Base-by-base conservation (phyloP, 345 rosid species). In the Chamaenerion angustifolium region DNA sequence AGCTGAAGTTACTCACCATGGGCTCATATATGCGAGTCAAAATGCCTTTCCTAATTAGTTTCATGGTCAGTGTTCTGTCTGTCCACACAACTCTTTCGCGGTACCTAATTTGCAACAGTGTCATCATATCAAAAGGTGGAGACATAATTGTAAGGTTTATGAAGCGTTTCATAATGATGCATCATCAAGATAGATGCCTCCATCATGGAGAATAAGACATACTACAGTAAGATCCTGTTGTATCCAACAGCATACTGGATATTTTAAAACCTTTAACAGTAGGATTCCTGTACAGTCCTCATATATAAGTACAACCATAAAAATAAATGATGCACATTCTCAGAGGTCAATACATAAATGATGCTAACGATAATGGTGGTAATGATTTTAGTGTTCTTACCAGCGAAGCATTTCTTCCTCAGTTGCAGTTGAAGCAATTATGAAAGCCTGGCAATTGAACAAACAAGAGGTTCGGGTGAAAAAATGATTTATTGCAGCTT, bases 401-500 rank as follows among this genome's bases (percentile, higher is more conserved):
- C 98, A 84, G 56, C 49, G 88, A 55, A 80, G 85, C 98, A 87
- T 84, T 76, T 92, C 98, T 56, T 92, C 96, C 66, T 82, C 81
- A 0, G 78, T 77, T 31, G 84, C 96, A 5, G 89, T 92, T 60
- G 98, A 87, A 63, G 96, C 98, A 77, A 84, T 92, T 58, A 92
- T 87, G 73, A 92, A 92, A 46, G 96, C 98, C 98, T 92, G 82
- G 56, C 57, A 61, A 57, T 17, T 60, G 61, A 63, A 52, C 21
- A 55, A 58, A 12, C 64, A 35, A 40, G 64, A 58, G 51, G 52
- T 49, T 48, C 14, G 12, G 51, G 70, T 35, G 54, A 61, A 46
- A 46, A 40, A 48, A 59, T 10, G 12, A 31, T 31, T 31, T 7
- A 31, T 8, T 4, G 37, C 37, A 31, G 37, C 37, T 31, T 1